Evolutionary conservation across 1,284 basidiomycete species (phyloP).

Genomic region (Boletellus deceptivus): DNA sequence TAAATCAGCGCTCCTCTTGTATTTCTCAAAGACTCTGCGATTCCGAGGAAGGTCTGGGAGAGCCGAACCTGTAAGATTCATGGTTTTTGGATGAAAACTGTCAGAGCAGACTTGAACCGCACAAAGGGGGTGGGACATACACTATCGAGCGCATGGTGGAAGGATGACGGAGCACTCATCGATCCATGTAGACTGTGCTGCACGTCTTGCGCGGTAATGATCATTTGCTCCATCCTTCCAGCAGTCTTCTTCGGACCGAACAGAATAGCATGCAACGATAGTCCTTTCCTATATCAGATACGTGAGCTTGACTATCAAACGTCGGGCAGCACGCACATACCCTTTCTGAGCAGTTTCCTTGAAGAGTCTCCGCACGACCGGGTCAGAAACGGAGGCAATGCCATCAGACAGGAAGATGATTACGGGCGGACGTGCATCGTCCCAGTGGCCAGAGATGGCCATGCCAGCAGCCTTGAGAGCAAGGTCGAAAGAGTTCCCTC

Average conservation of each 20-base stretch:
- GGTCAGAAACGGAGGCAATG: conserved; percentile 34
- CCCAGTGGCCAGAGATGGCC: conserved; percentile 48
- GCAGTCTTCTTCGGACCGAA: conserved; percentile 44
- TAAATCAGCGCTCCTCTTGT: conserved; percentile 47
- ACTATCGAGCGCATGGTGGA: conserved; percentile 51
- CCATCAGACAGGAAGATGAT: conserved; percentile 63
- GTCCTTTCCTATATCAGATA: conserved; percentile 41
- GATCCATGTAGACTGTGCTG: conserved; percentile 38
- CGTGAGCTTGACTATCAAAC: neutral
- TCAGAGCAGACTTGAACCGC: fast-evolving
- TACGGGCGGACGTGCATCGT: conserved; percentile 52
- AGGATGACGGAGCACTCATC: conserved; percentile 43
- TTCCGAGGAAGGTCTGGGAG: conserved; percentile 55
- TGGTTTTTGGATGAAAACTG: neutral
- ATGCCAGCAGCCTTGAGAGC: conserved; percentile 41
- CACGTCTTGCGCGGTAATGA: conserved; percentile 48
- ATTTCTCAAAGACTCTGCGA: conserved; percentile 57
- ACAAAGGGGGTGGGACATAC: conserved; percentile 27
- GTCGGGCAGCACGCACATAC: conserved; percentile 29
- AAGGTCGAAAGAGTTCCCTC: conserved; percentile 46
- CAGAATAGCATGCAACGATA: conserved; percentile 58
- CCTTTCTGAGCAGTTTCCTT: conserved; percentile 41
- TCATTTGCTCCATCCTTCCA: conserved; percentile 46
- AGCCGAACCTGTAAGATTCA: conserved; percentile 43
- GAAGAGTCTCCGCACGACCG: conserved; percentile 42